phyloP scores from a whole-genome alignment of 2,329 filamentous ascomycete genomes.

The Lachnellula suecica region DNA sequence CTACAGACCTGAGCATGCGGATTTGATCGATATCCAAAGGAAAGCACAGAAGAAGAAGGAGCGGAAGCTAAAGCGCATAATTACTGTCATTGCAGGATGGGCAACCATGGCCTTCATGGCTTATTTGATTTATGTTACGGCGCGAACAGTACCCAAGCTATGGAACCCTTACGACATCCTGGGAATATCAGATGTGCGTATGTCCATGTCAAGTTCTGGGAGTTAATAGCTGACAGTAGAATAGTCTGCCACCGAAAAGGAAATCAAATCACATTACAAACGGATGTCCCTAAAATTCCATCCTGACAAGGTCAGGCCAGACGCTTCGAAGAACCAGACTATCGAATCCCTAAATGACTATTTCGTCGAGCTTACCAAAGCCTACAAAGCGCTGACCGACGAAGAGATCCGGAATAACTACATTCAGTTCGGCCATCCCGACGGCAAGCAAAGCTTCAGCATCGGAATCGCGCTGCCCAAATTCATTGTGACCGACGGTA shows the following conservation, averaged over 20 bases:
- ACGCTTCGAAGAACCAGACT: conserved; percentile 86
- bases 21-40: conserved; percentile 79
- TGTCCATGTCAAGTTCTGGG: too few relatives aligned
- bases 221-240: conserved; percentile 23
- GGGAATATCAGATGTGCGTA: conserved; percentile 74
- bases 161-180: conserved; percentile 98
- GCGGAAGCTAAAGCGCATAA: conserved; percentile 79
- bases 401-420: conserved; percentile 98
- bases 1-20: conserved; percentile 79
- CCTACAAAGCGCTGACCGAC: conserved; percentile 96
- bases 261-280: conserved; percentile 91
- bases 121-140: conserved; percentile 83
- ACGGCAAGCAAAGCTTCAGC: conserved; percentile 97
- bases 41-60: conserved; percentile 87
- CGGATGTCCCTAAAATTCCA: conserved; percentile 82
- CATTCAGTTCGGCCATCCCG: conserved; percentile 91
- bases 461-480: conserved; percentile 95
- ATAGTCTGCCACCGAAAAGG: conserved; percentile 79
- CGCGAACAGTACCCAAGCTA: conserved; percentile 69
- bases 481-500: conserved; percentile 88
- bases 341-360: conserved; percentile 77
- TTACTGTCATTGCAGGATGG: conserved; percentile 78
- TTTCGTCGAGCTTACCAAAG: conserved; percentile 95
- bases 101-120: conserved; percentile 83
- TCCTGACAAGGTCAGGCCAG: conserved; percentile 87